Evolutionary conservation across 2,329 filamentous ascomycete genomes (phyloP).

Genomic region (Sporothrix mexicana): DNA sequence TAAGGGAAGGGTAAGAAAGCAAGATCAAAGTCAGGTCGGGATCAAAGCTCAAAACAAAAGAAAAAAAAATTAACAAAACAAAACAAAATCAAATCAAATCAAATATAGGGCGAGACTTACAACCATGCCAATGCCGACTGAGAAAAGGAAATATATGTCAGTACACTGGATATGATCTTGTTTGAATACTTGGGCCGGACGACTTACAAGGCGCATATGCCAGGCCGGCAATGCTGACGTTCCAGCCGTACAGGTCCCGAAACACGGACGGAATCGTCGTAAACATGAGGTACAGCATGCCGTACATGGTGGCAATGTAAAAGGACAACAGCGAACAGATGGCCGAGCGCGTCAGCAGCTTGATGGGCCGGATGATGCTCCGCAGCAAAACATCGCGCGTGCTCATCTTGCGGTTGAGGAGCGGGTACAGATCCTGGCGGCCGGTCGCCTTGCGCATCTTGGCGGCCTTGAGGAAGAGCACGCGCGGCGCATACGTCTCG

Average conservation of each 20-base stretch:
- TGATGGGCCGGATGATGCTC: slow-evolving; percentile 52
- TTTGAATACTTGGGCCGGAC: neutral
- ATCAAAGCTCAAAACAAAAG: too few species aligned
- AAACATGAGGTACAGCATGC: slow-evolving; percentile 61
- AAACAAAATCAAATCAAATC: too few species aligned
- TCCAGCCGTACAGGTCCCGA: slow-evolving; percentile 57
- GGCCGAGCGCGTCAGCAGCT: slow-evolving; percentile 44
- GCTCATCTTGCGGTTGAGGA: slow-evolving; percentile 39
- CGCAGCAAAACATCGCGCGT: slow-evolving; percentile 48
- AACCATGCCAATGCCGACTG: slow-evolving; percentile 32
- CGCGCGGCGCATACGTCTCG: slow-evolving; percentile 34
- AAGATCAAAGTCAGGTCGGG: neutral
- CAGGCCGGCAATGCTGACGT: slow-evolving; percentile 38
- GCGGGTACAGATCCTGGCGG: slow-evolving; percentile 39
- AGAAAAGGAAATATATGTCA: neutral
- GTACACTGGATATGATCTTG: neutral
- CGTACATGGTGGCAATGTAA: slow-evolving; percentile 61
- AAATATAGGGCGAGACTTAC: slow-evolving; percentile 1
- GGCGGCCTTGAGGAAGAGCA: slow-evolving; percentile 47
- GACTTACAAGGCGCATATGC: slow-evolving; percentile 31
- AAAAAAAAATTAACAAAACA: too few species aligned
- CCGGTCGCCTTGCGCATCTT: slow-evolving; percentile 48
- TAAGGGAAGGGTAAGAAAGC: neutral
- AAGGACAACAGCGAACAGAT: slow-evolving; percentile 58
- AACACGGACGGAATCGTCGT: slow-evolving; percentile 61